Conservation (phyloP, 2,329 filamentous ascomycete species). For the Akanthomyces lecanii region DNA sequence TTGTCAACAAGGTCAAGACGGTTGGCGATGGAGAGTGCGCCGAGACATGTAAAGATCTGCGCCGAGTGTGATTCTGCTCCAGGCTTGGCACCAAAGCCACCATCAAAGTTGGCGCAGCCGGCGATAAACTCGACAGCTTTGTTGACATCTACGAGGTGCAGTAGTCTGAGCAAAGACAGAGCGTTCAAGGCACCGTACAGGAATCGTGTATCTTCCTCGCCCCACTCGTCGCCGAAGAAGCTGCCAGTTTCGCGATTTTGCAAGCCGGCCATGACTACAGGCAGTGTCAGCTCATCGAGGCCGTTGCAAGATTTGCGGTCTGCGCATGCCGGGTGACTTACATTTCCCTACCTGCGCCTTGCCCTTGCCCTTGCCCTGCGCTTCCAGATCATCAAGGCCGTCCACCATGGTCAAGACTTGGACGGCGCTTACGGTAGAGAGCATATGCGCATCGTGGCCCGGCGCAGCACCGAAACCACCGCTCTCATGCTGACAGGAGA, state of each 20-base stretch:
- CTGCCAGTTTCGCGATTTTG: conserved; percentile 80
- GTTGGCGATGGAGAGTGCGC: conserved; percentile 76
- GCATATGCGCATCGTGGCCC: conserved; percentile 90
- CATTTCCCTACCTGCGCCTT: conserved; percentile 73
- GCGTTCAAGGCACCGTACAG: conserved; percentile 87
- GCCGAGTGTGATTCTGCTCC: conserved; percentile 93
- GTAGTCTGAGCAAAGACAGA: conserved; percentile 73
- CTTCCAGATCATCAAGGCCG: conserved; percentile 78
- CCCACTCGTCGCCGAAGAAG: conserved; percentile 94
- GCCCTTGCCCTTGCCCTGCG: conserved; percentile 54
- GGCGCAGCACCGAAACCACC: conserved; percentile 94
- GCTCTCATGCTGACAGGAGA: conserved; percentile 84
- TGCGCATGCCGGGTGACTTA: conserved; percentile 43
- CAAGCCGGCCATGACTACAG: conserved; percentile 68
- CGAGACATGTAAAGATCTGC: conserved; percentile 93
- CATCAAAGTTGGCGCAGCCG: conserved; percentile 88
- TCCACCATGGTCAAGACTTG: conserved; percentile 87
- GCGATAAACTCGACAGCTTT: conserved; percentile 76
- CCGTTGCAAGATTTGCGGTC: too few species aligned
- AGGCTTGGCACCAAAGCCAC: conserved; percentile 84
- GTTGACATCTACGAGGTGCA: conserved; percentile 70
- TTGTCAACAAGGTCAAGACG: conserved; percentile 77
- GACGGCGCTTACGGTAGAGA: conserved; percentile 91
- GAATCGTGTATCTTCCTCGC: conserved; percentile 92
- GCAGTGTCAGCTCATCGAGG: conserved; percentile 22